Evolutionary conservation across 768 basidiomycete species (phyloP).

Genomic region (Lentinula sp.): DNA sequence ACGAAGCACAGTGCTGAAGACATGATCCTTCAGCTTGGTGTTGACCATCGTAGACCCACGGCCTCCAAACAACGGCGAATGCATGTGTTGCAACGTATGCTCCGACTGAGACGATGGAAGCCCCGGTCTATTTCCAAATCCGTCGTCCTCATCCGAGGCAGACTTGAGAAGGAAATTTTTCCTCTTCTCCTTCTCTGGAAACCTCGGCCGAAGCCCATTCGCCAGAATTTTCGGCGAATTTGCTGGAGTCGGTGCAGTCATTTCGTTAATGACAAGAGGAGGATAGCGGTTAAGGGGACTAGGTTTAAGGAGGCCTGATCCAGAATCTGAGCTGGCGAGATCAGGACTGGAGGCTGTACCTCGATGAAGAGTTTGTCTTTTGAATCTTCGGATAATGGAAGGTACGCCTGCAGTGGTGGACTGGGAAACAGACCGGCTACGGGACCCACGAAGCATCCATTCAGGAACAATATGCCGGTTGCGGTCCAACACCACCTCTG

Average conservation of each 20-base stretch:
- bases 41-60: slow-evolving; percentile 93
- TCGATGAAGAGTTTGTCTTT: slow-evolving; percentile 36
- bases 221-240: slow-evolving; percentile 35
- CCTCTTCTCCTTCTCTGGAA: slow-evolving; percentile 20
- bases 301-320: slow-evolving; percentile 17
- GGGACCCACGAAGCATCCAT: slow-evolving; percentile 57
- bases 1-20: slow-evolving; percentile 84
- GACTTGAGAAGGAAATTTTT: slow-evolving; percentile 11
- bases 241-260: slow-evolving; percentile 43
- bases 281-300: slow-evolving; percentile 38
- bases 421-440: slow-evolving; percentile 44
- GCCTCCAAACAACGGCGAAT: slow-evolving; percentile 54
- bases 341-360: slow-evolving; percentile 70
- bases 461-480: slow-evolving; percentile 96
- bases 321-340: slow-evolving; percentile 20
- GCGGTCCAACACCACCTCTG: slow-evolving; percentile 88
- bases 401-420: slow-evolving; percentile 31
- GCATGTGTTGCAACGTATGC: slow-evolving; percentile 27
- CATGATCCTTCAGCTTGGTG: slow-evolving; percentile 90
- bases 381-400: slow-evolving; percentile 29
- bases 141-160: slow-evolving; percentile 25
- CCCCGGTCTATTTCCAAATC: slow-evolving; percentile 17
- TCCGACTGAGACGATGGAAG: slow-evolving; percentile 38
- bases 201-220: slow-evolving; percentile 14
- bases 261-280: slow-evolving; percentile 27